Conservation (phyloP, 2,329 filamentous ascomycete genomes). For the Fusarium sp. region DNA sequence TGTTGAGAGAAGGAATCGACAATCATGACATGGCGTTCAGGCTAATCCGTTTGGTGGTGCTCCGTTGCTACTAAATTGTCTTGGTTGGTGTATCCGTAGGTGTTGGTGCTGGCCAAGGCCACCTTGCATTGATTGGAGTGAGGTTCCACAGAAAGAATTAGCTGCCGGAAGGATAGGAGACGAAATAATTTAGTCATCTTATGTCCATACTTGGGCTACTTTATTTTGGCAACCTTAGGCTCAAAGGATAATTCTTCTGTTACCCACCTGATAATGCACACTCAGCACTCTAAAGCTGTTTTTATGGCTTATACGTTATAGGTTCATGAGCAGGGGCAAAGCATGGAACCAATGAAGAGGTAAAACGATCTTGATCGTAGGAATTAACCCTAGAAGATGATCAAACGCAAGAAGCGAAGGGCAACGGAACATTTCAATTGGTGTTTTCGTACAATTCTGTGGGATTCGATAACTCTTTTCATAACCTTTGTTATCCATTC, state of each 20-base stretch:
- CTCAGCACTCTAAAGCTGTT: neutral
- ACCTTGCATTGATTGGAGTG: conserved; percentile 29
- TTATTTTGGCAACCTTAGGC: neutral
- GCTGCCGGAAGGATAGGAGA: neutral
- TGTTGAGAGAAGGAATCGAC: conserved; percentile 18
- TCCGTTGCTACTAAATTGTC: conserved; percentile 9
- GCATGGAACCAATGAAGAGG: neutral
- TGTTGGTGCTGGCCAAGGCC: conserved; percentile 30
- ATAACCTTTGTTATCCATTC: conserved; percentile 27
- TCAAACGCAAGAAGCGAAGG: conserved; percentile 17
- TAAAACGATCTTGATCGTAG: conserved; percentile 24
- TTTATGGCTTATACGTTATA: neutral
- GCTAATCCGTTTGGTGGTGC: conserved; percentile 17
- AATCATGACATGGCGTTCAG: conserved; percentile 27
- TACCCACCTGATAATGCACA: neutral
- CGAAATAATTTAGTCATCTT: neutral
- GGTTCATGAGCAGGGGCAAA: conserved; percentile 17
- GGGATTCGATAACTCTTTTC: neutral
- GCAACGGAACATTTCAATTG: neutral
- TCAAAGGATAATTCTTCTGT: neutral
- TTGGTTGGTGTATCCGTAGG: neutral
- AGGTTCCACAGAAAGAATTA: conserved; percentile 29
- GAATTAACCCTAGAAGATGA: conserved; percentile 29
- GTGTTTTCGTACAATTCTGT: neutral
- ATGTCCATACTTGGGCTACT: neutral